phyloP scores from a whole-genome alignment of 1,284 basidiomycete species.

The Ustilago crameri region DNA sequence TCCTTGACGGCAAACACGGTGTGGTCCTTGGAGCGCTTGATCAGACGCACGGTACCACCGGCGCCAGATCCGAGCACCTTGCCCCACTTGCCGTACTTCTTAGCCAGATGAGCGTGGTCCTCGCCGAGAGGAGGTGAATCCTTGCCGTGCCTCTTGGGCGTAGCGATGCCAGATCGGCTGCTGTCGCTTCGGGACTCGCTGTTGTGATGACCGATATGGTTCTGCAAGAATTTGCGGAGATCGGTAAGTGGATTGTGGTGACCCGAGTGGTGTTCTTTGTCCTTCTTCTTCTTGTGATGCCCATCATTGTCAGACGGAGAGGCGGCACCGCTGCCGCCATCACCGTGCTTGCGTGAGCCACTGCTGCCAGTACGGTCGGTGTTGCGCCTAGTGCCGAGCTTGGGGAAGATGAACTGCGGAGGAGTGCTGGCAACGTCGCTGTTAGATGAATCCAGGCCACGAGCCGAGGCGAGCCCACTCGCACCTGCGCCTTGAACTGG shows the following conservation, averaged over 20 bases:
- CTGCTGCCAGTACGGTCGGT: conserved; percentile 24
- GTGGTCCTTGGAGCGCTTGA: conserved; percentile 76
- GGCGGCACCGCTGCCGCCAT: conserved; percentile 31
- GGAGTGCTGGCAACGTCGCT: conserved; percentile 43
- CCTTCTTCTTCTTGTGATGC: conserved; percentile 54
- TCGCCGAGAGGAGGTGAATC: conserved; percentile 69
- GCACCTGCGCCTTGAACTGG: conserved; percentile 53
- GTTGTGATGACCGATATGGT: conserved; percentile 64
- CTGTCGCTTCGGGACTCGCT: conserved; percentile 48
- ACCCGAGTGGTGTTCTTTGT: conserved; percentile 30
- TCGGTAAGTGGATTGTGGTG: conserved; percentile 59
- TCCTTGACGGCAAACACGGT: conserved; percentile 95
- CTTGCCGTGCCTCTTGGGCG: conserved; percentile 61
- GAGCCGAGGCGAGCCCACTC: conserved; percentile 53
- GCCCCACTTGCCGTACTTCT: conserved; percentile 99
- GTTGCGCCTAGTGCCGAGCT: conserved; percentile 56
- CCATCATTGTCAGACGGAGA: conserved; percentile 43
- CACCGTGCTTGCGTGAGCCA: conserved; percentile 21
- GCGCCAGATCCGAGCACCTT: conserved; percentile 93
- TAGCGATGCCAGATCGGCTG: conserved; percentile 47
- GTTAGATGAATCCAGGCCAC: conserved; percentile 46
- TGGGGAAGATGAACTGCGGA: conserved; percentile 64
- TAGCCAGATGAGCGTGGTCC: conserved; percentile 85
- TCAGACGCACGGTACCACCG: conserved; percentile 94
- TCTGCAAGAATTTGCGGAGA: conserved; percentile 59